Evolutionary conservation across 352 stramenopile genomes (phyloP).

Genomic region (Phytophthora megakarya): DNA sequence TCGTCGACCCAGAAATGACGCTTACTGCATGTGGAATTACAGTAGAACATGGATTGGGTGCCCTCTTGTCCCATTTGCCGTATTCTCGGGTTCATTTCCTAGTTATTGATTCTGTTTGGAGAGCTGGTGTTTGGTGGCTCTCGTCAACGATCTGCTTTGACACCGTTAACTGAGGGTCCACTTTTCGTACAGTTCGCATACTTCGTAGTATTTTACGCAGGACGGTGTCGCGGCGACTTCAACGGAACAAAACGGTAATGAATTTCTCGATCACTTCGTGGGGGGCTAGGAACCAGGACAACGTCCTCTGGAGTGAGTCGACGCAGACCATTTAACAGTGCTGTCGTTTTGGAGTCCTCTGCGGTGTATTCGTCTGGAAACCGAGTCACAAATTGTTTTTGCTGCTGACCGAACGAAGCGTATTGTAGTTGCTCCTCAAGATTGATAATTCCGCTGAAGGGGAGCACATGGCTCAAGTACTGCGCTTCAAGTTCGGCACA

Average conservation of each 20-base stretch:
- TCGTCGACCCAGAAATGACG: slow-evolving; percentile 8
- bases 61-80: slow-evolving; percentile 15
- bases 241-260: slow-evolving; percentile 38
- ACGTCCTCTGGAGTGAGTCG: slow-evolving; percentile 52
- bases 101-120: slow-evolving; percentile 6
- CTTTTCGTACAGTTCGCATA: not conserved
- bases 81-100: slow-evolving; percentile 13
- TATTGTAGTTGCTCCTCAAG: slow-evolving; percentile 58
- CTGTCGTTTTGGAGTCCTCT: slow-evolving; percentile 37
- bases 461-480: slow-evolving; percentile 52
- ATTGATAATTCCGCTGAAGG: slow-evolving; percentile 45
- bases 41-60: slow-evolving; percentile 36
- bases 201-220: not conserved
- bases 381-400: slow-evolving; percentile 13
- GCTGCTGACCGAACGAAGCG: slow-evolving; percentile 44
- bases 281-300: slow-evolving; percentile 28
- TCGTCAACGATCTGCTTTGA: not conserved
- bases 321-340: slow-evolving; percentile 51
- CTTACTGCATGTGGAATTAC: slow-evolving; percentile 27
- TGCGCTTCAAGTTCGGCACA: slow-evolving; percentile 51
- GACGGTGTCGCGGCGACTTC: slow-evolving; percentile 7
- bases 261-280: slow-evolving; percentile 1
- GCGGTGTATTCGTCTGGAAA: slow-evolving; percentile 2
- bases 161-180: not conserved
- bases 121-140: not conserved